Evolutionary conservation across 345 rosid genomes (phyloP).

Genomic region (Eutrema yunnanense): DNA sequence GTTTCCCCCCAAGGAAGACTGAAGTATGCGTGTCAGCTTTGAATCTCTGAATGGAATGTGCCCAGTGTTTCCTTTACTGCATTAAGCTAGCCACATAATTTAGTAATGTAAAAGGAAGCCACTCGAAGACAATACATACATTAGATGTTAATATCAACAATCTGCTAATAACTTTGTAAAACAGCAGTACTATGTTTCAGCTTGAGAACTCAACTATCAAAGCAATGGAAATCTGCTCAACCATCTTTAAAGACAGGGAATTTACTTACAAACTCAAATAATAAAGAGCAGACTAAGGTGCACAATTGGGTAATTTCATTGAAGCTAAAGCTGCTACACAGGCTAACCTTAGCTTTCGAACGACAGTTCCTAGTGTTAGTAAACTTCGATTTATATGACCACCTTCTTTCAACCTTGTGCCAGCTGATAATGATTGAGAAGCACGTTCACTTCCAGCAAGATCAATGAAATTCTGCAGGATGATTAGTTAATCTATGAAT

Average conservation of each 20-base stretch:
- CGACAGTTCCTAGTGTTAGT: conserved; percentile 88
- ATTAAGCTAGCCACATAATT: conserved; percentile 31
- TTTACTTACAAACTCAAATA: background rate
- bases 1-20: conserved; percentile 86
- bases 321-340: background rate
- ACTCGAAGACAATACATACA: background rate
- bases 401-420: conserved; percentile 89
- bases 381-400: conserved; percentile 94
- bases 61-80: conserved; percentile 92
- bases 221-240: background rate
- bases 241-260: background rate
- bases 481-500: background rate
- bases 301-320: background rate
- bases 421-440: conserved; percentile 82
- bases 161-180: background rate
- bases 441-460: conserved; percentile 99
- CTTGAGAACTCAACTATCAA: background rate
- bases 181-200: background rate
- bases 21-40: conserved; percentile 90
- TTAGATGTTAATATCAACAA: background rate
- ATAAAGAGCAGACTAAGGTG: conserved; percentile 9
- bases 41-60: conserved; percentile 94
- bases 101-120: conserved; percentile 8
- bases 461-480: conserved; percentile 74
- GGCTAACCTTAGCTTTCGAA: conserved; percentile 89